Evolutionary conservation across 2,329 filamentous ascomycete species (phyloP).

Genomic region (Ophiostoma tasmaniense): DNA sequence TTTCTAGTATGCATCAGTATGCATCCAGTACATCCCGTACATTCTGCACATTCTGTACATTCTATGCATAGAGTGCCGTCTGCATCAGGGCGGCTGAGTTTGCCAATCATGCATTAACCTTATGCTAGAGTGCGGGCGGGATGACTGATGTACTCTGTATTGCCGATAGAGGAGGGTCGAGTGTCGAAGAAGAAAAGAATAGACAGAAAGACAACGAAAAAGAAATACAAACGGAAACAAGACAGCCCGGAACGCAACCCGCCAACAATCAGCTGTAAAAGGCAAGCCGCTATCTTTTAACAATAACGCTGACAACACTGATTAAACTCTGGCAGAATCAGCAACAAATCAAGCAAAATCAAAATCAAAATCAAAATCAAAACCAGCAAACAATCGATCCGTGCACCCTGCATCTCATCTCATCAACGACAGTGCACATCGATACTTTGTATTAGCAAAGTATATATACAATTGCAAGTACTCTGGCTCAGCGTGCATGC

Average conservation of each 20-base stretch:
- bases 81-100: background rate
- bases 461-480: background rate
- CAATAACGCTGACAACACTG: too few species aligned
- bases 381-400: background rate
- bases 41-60: background rate
- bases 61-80: background rate
- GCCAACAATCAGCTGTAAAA: too few species aligned
- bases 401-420: background rate
- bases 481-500: background rate
- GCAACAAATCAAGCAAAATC: background rate
- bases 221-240: background rate
- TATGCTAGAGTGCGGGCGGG: background rate
- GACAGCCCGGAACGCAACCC: background rate
- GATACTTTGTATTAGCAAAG: too few species aligned
- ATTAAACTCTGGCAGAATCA: background rate
- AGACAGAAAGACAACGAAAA: background rate
- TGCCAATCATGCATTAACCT: background rate
- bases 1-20: background rate
- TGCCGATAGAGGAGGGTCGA: background rate
- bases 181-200: background rate
- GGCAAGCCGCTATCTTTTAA: too few species aligned
- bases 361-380: background rate
- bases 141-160: background rate
- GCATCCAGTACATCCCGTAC: too few species aligned
- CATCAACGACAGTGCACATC: background rate